Percentiles rank a stretch among this genome's conserved stretches.
phyloP scores from a whole-genome alignment of 2,329 filamentous ascomycete genomes.

The Fonsecaea multimorphosa region DNA sequence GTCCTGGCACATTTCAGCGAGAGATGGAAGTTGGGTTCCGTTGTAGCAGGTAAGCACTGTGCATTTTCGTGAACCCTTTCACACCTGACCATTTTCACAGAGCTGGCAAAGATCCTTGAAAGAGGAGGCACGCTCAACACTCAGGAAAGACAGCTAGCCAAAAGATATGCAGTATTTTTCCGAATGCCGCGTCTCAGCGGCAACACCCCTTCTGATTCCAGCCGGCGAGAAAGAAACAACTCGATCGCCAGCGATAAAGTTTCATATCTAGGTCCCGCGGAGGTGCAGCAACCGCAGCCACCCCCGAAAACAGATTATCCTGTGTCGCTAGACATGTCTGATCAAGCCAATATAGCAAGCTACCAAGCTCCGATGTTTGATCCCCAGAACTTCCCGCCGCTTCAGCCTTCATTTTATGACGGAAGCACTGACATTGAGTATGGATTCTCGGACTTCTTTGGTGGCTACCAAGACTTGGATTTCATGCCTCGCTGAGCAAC shows the following conservation, averaged over 20 bases:
- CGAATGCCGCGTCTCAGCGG: conserved; percentile 28
- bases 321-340: conserved; percentile 10
- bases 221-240: conserved; percentile 1
- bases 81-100: conserved; percentile 9
- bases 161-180: conserved; percentile 32
- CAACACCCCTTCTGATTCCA: conserved; percentile 21
- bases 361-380: conserved; percentile 27
- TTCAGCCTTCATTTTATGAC: conserved; percentile 22
- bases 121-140: conserved; percentile 19
- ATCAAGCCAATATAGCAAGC: conserved; percentile 3
- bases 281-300: conserved; percentile 24
- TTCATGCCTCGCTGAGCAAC: conserved; percentile 10
- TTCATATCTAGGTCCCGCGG: neutral
- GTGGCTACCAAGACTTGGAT: conserved; percentile 22
- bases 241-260: conserved; percentile 21
- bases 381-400: conserved; percentile 21
- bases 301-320: conserved; percentile 13
- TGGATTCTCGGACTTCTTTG: conserved; percentile 34
- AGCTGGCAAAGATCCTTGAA: conserved; percentile 32
- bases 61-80: too few species aligned
- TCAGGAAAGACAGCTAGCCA: conserved; percentile 30
- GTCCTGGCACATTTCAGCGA: conserved; percentile 29
- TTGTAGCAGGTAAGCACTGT: conserved; percentile 24
- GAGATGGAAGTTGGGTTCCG: conserved; percentile 31
- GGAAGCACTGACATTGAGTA: conserved; percentile 24